Percentiles rank a stretch among this genome's conserved stretches.
These are phyloP conservation scores for Elsinoe batatas DNA, from an alignment of 2,329 filamentous ascomycete species.

Conservation along the genomic window DNA sequence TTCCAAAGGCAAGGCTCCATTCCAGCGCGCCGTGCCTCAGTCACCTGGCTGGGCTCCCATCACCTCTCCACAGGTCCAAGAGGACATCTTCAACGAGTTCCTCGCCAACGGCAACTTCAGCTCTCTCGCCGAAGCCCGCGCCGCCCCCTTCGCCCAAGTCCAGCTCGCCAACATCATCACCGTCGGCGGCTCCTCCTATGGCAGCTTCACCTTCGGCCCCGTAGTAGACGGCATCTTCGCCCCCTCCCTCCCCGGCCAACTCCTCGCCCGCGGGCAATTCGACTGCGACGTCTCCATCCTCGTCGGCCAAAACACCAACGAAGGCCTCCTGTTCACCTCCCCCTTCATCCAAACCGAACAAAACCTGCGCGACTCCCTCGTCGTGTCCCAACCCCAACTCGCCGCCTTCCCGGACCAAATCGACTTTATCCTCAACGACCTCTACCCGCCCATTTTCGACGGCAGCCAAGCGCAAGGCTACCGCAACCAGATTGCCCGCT, in stretches of 20 bases:
- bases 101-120: conserved; percentile 34
- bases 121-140: conserved; percentile 36
- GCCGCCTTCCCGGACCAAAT: conserved; percentile 24
- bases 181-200: conserved; percentile 32
- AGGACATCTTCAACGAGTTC: conserved; percentile 32
- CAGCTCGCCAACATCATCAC: conserved; percentile 37
- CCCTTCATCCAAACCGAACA: conserved; percentile 24
- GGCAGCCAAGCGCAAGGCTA: conserved; percentile 36
- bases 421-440: conserved; percentile 33
- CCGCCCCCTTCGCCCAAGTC: conserved; percentile 31
- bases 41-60: conserved; percentile 36
- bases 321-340: conserved; percentile 37
- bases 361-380: conserved; percentile 25
- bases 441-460: conserved; percentile 44
- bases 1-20: conserved; percentile 32
- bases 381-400: conserved; percentile 22
- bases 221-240: conserved; percentile 42
- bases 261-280: conserved; percentile 36
- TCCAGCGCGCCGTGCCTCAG: conserved; percentile 38
- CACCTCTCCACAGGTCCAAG: conserved; percentile 28
- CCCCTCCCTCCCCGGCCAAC: conserved; percentile 36
- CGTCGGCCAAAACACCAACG: conserved; percentile 35
- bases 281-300: conserved; percentile 38
- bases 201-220: conserved; percentile 37
- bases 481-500: conserved; percentile 35